These are phyloP conservation scores for Inga laurina DNA, from an alignment of 306 rosid species.

Conservation along the genomic window DNA sequence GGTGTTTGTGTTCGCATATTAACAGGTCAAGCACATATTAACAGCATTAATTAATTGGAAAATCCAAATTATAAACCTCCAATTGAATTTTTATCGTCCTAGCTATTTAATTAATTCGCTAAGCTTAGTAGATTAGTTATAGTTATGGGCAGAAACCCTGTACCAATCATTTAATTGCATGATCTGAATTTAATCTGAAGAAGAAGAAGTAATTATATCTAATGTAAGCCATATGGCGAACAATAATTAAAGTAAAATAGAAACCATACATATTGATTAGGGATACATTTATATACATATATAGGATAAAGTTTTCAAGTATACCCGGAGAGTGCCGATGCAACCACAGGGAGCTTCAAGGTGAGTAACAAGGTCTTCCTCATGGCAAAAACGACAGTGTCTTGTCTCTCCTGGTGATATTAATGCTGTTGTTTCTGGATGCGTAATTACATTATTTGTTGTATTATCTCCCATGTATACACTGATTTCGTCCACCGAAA, in stretches of 20 bases:
- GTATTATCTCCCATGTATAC: background rate
- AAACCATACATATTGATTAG: background rate
- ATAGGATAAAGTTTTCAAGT: background rate
- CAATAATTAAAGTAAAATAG: background rate
- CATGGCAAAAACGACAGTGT: slow-evolving; percentile 41
- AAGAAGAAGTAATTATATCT: background rate
- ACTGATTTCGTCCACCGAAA: background rate
- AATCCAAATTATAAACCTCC: background rate
- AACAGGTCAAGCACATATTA: background rate
- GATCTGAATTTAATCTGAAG: background rate
- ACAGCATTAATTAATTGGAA: background rate
- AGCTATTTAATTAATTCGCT: background rate
- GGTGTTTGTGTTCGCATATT: too few species aligned
- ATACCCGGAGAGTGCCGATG: slow-evolving; percentile 36
- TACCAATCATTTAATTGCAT: background rate
- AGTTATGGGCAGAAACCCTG: background rate
- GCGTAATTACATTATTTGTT: too few species aligned
- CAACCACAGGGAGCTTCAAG: slow-evolving; percentile 47
- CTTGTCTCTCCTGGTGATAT: background rate
- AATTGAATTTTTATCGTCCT: background rate
- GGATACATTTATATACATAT: too few species aligned
- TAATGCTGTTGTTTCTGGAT: background rate
- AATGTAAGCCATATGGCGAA: background rate
- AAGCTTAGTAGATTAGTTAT: background rate
- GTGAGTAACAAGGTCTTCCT: slow-evolving; percentile 26